phyloP scores from a whole-genome alignment of 768 basidiomycete genomes.

The Tylopilus plumbeoviolaceoides region DNA sequence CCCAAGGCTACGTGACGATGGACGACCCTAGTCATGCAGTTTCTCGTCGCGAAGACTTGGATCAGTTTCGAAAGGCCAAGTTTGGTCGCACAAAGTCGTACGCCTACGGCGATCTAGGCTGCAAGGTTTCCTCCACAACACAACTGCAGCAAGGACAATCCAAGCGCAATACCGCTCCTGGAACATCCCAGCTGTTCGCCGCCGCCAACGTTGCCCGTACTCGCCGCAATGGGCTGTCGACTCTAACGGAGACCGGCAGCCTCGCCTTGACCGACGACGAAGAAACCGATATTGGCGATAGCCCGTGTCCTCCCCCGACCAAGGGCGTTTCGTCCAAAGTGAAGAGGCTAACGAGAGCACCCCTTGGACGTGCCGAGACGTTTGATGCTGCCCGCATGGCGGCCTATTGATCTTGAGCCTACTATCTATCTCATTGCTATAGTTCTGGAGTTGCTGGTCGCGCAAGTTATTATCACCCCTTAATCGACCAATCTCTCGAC shows the following conservation, averaged over 20 bases:
- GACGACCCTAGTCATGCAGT: constrained; percentile 83
- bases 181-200: constrained; percentile 55
- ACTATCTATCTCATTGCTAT: not conserved
- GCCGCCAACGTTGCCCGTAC: constrained; percentile 66
- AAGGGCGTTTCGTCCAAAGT: constrained; percentile 52
- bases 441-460: constrained; percentile 7
- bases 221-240: constrained; percentile 57
- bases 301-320: constrained; percentile 80
- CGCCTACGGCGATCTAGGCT: constrained; percentile 76
- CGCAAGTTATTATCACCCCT: constrained; percentile 8
- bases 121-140: constrained; percentile 35
- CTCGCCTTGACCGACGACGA: constrained; percentile 65
- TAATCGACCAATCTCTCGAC: constrained; percentile 4
- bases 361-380: constrained; percentile 62
- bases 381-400: constrained; percentile 60
- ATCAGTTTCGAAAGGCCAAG: constrained; percentile 86
- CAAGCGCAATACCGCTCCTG: constrained; percentile 69
- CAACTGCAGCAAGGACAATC: constrained; percentile 38
- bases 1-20: constrained; percentile 86
- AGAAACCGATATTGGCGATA: constrained; percentile 76
- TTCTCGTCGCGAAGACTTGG: constrained; percentile 81
- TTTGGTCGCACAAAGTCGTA: constrained; percentile 91
- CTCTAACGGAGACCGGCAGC: constrained; percentile 67
- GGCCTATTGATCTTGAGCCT: constrained; percentile 33
- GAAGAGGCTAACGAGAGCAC: constrained; percentile 50